These are phyloP conservation scores for Hypoxylon sp. DNA, from an alignment of 2,329 filamentous ascomycete genomes.

Conservation along the genomic window DNA sequence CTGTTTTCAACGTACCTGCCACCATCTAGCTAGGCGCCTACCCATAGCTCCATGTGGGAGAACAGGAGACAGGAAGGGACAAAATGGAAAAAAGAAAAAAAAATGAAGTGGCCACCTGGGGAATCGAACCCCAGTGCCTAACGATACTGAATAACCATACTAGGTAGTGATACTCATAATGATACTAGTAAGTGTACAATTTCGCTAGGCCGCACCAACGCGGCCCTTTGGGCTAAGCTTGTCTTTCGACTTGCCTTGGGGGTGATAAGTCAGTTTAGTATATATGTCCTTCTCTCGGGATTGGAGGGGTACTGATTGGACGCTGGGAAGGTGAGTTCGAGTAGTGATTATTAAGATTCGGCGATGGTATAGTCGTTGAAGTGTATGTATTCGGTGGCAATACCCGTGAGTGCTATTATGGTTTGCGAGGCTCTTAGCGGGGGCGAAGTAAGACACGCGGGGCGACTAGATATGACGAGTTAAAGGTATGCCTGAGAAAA, in stretches of 20 bases:
- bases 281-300: not conserved
- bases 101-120: not conserved
- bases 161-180: slow-evolving; percentile 1
- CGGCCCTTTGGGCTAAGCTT: slow-evolving; percentile 4
- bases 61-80: not conserved
- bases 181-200: not conserved
- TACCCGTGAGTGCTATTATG: no score
- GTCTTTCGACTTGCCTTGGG: not conserved
- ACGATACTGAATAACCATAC: not conserved
- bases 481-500: no score
- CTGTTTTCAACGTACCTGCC: no score
- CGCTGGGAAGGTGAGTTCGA: not conserved
- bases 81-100: not conserved
- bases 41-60: no score
- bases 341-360: no score
- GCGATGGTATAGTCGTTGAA: no score
- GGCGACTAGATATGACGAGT: no score
- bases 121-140: slow-evolving; percentile 27
- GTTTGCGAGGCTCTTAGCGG: no score
- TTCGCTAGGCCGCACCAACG: slow-evolving; percentile 10
- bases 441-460: no score
- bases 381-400: no score
- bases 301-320: not conserved
- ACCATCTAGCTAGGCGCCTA: not conserved
- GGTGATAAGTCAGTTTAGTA: not conserved